These are phyloP conservation scores for Lathyrus aphaca DNA, from an alignment of 306 rosid genomes.

Conservation along the genomic window DNA sequence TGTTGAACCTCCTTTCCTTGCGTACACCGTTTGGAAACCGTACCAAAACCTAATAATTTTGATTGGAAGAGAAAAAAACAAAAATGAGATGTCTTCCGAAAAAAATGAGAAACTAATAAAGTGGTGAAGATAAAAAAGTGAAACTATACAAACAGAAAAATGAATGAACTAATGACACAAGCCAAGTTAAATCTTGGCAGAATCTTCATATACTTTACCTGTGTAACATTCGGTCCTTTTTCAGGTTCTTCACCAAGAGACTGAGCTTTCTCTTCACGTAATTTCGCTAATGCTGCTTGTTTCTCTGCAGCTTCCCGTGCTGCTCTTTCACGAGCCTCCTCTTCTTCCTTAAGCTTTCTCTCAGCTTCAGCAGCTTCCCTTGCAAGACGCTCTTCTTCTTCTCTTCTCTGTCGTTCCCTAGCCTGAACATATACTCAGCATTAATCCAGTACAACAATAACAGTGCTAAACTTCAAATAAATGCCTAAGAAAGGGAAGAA, in stretches of 20 bases:
- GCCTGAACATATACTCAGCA: slow-evolving; percentile 59
- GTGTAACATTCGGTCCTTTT: slow-evolving; percentile 90
- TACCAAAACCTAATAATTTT: slow-evolving; percentile 75
- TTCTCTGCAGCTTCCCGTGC: slow-evolving; percentile 88
- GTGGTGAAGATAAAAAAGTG: slow-evolving; percentile 10
- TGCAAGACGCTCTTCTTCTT: slow-evolving; percentile 90
- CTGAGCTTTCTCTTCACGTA: slow-evolving; percentile 78
- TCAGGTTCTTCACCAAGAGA: slow-evolving; percentile 94
- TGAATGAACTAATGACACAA: slow-evolving; percentile 9
- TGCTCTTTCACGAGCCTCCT: slow-evolving; percentile 87
- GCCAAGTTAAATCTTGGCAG: slow-evolving; percentile 20
- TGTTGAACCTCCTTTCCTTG: slow-evolving; percentile 86
- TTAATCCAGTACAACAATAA: slow-evolving; percentile 34
- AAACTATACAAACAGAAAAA: slow-evolving; percentile 7
- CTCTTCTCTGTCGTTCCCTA: slow-evolving; percentile 86
- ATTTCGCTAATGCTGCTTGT: slow-evolving; percentile 77
- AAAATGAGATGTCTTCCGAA: slow-evolving; percentile 22
- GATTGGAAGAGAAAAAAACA: not conserved
- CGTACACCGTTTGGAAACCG: slow-evolving; percentile 95
- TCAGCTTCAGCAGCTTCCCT: slow-evolving; percentile 99
- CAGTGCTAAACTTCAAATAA: slow-evolving; percentile 30
- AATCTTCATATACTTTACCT: slow-evolving; percentile 50
- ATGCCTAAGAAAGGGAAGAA: slow-evolving; percentile 1
- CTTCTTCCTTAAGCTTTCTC: slow-evolving; percentile 82
- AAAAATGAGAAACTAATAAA: not conserved